Evolutionary conservation across 768 basidiomycete species (phyloP), one percentile per base, ranked within the genome.

Genomic region (Thelephora ganbajun): DNA sequence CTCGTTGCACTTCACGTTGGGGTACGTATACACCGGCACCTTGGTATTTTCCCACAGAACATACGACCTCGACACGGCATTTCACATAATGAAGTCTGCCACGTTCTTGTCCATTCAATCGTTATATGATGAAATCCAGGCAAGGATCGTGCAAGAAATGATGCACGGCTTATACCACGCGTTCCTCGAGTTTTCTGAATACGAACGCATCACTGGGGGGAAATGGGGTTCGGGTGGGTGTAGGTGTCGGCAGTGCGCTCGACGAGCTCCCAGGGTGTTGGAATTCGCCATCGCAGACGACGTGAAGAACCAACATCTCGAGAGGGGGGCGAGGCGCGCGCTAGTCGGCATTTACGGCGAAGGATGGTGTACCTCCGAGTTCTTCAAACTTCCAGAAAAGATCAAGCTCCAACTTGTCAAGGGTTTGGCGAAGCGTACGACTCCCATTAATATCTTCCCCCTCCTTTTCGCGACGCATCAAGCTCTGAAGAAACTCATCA

Each of bases 1-100:
- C 1, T 87, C 91, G 0, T 71, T 96, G 4, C 89, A 94, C 60
- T 97, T 97, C 61, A 89, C 89, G 35, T 75, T 97, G 43, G 91
- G 91, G 2, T 97, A 84, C 65, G 79, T 98, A 42, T 98, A 98
- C 59, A 88, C 91, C 4, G 96, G 94, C 37, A 94, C 91, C 3
- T 82, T 98, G 41, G 71, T 83, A 23, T 96, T 98, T 62, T 91
- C 88, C 3, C 86, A 97, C 56, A 73, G 94, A 12, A 80, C 87
- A 1, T 96, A 90, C 64, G 94, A 98, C 66, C 79, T 98, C 54
- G 73, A 80, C 39, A 97, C 92, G 13, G 85, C 87, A 0, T 90
- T 98, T 61, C 77, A 85, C 51, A 89, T 98, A 56, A 77, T 91
- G 61, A 79, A 82, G 35, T 79, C 88, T 0, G 80, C 93, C 1